Conservation (phyloP, 1,284 basidiomycete species). For the Microbotryum silenes-acaulis region DNA sequence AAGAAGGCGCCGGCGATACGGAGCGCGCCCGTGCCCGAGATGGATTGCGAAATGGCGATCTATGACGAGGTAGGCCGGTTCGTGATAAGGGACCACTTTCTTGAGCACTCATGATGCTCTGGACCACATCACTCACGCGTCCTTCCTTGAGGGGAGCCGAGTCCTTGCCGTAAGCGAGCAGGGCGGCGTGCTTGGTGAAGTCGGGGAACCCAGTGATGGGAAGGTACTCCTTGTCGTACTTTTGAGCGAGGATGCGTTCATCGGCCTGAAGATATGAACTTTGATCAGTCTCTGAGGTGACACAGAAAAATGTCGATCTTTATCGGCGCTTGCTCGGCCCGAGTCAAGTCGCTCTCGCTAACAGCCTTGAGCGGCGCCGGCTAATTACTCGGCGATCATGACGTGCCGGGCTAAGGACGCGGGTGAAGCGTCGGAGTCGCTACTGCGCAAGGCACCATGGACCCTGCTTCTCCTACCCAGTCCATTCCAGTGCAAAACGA, state of each 20-base stretch:
- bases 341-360: no score
- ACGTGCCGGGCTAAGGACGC: not conserved
- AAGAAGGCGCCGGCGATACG: constrained; percentile 94
- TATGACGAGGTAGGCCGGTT: constrained; percentile 38
- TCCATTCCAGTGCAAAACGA: not conserved
- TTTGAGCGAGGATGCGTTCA: constrained; percentile 57
- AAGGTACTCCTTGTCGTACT: constrained; percentile 94
- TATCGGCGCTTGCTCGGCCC: no score
- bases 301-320: no score
- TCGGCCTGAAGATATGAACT: constrained; percentile 56
- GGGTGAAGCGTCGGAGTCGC: not conserved
- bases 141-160: constrained; percentile 65
- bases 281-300: no score
- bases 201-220: constrained; percentile 85
- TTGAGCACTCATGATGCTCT: not conserved
- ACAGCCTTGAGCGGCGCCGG: no score
- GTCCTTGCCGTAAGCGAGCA: constrained; percentile 84
- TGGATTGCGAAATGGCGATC: constrained; percentile 89
- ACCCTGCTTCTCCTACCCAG: no score
- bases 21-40: constrained; percentile 96
- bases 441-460: not conserved
- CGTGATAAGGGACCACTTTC: not conserved
- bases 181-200: constrained; percentile 82
- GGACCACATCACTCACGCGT: constrained; percentile 51
- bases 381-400: no score